Evolutionary conservation across 148 eudicot genomes (phyloP).

Genomic region (Rhododendron ovatum): DNA sequence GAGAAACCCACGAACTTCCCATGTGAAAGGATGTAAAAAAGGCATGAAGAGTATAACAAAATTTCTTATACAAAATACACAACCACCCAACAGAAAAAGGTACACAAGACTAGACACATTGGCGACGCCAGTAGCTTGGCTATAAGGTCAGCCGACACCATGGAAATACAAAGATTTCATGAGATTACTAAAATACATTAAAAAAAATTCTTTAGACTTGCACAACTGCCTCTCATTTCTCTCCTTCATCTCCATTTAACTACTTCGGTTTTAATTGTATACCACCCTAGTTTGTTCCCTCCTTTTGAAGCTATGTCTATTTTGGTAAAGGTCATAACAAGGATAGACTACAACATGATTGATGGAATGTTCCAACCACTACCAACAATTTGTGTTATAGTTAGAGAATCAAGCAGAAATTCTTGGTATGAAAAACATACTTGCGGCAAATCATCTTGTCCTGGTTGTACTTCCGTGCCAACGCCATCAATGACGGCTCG

Average conservation of each 20-base stretch:
- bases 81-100: background rate
- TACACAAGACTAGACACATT: background rate
- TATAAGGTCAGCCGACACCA: background rate
- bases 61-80: background rate
- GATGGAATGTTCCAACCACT: background rate
- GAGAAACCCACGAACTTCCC: background rate
- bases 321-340: background rate
- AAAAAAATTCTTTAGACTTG: too few relatives aligned
- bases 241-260: background rate
- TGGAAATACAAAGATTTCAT: too few relatives aligned
- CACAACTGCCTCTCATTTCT: background rate
- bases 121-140: background rate
- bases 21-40: too few relatives aligned
- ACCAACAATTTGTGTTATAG: background rate
- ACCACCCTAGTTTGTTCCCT: background rate
- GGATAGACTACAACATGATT: background rate
- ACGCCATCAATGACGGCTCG: slow-evolving; percentile 52
- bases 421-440: slow-evolving; percentile 20
- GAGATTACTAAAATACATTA: too few relatives aligned
- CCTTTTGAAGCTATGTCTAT: background rate
- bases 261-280: background rate
- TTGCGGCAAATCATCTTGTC: slow-evolving; percentile 65
- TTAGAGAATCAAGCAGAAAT: background rate
- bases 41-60: background rate
- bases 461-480: slow-evolving; percentile 58